Conservation (phyloP, 2,329 filamentous ascomycete genomes). For the Elsinoe ampelina region DNA sequence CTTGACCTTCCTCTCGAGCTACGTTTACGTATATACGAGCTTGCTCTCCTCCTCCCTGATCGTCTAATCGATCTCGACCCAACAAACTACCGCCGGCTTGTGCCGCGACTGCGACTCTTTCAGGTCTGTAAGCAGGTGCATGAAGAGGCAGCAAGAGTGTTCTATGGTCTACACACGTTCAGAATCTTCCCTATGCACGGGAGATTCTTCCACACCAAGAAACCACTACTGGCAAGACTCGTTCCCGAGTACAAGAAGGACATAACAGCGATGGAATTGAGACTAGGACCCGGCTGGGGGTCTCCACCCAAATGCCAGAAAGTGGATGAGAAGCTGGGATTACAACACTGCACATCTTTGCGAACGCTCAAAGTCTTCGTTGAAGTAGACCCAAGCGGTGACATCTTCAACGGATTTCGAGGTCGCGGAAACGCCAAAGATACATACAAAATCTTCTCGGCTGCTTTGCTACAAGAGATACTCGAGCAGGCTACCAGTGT, state of each 20-base stretch:
- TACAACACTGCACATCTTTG: slow-evolving; percentile 52
- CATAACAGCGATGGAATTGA: slow-evolving; percentile 57
- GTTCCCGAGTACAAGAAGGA: slow-evolving; percentile 50
- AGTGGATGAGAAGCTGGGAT: slow-evolving; percentile 54
- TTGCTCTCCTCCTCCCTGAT: slow-evolving; percentile 48
- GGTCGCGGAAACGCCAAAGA: slow-evolving; percentile 43
- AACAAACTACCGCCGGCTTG: slow-evolving; percentile 54
- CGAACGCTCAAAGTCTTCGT: slow-evolving; percentile 57
- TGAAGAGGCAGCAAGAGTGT: slow-evolving; percentile 53
- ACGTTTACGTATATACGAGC: slow-evolving; percentile 58
- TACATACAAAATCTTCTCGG: slow-evolving; percentile 62
- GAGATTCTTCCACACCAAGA: slow-evolving; percentile 63
- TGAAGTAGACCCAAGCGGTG: slow-evolving; percentile 58
- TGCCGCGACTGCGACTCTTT: slow-evolving; percentile 48
- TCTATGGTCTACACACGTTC: slow-evolving; percentile 53
- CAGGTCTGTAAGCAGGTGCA: slow-evolving; percentile 53
- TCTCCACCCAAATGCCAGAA: slow-evolving; percentile 62
- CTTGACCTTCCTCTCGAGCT: slow-evolving; percentile 60
- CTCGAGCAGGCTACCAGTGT: slow-evolving; percentile 49
- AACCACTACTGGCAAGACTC: slow-evolving; percentile 59
- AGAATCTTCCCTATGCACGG: slow-evolving; percentile 59
- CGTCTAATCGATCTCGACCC: slow-evolving; percentile 57
- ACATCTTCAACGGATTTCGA: slow-evolving; percentile 58
- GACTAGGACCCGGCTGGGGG: slow-evolving; percentile 64
- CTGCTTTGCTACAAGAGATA: slow-evolving; percentile 47